These are phyloP conservation scores for Fusarium illudens DNA, from an alignment of 2,329 filamentous ascomycete species.

Conservation along the genomic window DNA sequence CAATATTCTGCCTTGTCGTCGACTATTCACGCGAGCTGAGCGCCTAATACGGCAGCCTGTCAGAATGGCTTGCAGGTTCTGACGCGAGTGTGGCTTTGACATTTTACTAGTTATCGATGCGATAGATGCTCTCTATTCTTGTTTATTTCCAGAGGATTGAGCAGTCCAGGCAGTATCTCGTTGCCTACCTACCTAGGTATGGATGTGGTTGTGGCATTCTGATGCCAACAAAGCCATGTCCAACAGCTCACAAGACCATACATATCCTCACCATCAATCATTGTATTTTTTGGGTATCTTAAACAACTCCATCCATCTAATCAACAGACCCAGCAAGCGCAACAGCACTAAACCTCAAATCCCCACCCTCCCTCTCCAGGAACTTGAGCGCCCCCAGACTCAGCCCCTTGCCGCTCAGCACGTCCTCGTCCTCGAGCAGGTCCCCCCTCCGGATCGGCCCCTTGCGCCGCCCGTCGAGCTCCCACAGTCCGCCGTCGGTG, in stretches of 20 bases:
- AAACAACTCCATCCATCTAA: constrained; percentile 37
- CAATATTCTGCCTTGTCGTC: constrained; percentile 20
- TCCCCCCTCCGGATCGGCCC: constrained; percentile 65
- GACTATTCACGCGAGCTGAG: not conserved
- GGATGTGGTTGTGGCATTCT: too few relatives aligned
- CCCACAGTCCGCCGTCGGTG: constrained; percentile 68
- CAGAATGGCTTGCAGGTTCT: not conserved
- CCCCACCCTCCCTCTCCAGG: constrained; percentile 62
- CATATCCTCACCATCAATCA: not conserved
- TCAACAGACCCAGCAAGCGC: constrained; percentile 62
- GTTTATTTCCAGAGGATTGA: not conserved
- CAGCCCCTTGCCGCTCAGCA: constrained; percentile 78
- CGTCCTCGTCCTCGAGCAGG: constrained; percentile 70
- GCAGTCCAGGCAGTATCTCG: not conserved
- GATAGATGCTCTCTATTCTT: not conserved
- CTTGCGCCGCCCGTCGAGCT: constrained; percentile 67
- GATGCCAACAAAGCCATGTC: not conserved
- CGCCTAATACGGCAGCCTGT: constrained; percentile 2
- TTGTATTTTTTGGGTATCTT: constrained; percentile 24
- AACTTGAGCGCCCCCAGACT: constrained; percentile 71
- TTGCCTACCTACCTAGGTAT: too few relatives aligned
- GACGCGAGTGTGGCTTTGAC: not conserved
- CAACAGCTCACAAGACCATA: not conserved
- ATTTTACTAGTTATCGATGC: not conserved
- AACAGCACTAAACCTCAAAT: constrained; percentile 67